These are phyloP conservation scores for Ophiocordyceps polyrhachis-furcata DNA, from an alignment of 2,329 filamentous ascomycete species.

Conservation along the genomic window DNA sequence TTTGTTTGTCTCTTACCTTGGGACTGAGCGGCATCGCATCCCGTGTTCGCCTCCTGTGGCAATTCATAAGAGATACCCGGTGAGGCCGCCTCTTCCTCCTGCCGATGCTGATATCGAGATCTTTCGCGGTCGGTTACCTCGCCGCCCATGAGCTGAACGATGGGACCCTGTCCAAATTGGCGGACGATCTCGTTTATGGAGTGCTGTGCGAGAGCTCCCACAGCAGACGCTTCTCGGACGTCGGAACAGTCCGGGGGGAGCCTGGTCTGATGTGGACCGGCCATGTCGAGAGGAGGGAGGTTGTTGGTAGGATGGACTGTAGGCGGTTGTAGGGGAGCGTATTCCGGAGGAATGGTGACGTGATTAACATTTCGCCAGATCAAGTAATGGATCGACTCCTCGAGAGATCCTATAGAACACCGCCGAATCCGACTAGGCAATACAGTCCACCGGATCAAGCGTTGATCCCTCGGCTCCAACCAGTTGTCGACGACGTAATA, in stretches of 20 bases:
- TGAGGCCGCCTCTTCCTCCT: neutral
- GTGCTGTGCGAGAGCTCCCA: neutral
- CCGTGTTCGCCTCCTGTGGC: neutral
- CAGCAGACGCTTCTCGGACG: neutral
- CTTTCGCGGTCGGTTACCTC: neutral
- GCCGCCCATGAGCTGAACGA: neutral
- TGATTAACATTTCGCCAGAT: neutral
- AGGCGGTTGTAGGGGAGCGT: too few relatives aligned
- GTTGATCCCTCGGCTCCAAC: neutral
- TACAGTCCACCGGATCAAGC: neutral
- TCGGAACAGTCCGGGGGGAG: neutral
- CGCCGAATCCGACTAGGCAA: neutral
- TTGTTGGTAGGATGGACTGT: neutral
- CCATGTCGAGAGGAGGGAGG: neutral
- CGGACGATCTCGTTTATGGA: neutral
- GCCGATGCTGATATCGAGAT: neutral
- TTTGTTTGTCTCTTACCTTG: neutral
- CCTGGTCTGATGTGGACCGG: neutral
- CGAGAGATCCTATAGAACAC: neutral
- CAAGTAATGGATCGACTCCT: neutral
- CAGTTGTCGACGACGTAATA: neutral
- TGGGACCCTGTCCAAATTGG: neutral
- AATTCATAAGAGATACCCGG: too few relatives aligned
- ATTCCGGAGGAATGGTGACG: neutral
- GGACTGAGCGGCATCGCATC: neutral